Conservation (phyloP, 176 grass and related monocot genomes). For the Saccharum officinarum region DNA sequence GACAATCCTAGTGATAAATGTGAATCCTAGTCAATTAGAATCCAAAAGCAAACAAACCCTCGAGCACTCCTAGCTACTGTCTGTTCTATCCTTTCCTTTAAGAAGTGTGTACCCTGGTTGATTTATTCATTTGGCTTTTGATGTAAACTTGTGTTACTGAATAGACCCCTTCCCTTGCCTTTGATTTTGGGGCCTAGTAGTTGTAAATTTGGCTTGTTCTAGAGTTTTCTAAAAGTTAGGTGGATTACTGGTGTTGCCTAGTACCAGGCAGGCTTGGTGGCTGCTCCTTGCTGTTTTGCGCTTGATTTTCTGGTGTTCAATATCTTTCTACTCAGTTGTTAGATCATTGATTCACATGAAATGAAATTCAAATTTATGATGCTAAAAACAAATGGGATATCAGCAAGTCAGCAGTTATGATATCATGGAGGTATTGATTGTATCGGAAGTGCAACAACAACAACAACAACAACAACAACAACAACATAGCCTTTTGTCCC, state of each 20-base stretch:
- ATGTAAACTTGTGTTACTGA: neutral
- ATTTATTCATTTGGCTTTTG: neutral
- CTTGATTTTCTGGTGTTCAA: neutral
- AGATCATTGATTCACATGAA: neutral
- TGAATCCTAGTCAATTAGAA: neutral
- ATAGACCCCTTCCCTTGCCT: neutral
- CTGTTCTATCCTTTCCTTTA: neutral
- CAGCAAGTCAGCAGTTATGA: neutral
- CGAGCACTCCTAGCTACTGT: neutral
- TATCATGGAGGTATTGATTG: neutral
- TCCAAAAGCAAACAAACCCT: neutral
- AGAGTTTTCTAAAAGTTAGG: neutral
- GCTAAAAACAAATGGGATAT: conserved; percentile 10
- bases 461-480: too few relatives aligned
- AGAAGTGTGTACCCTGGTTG: neutral
- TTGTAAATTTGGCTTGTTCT: neutral
- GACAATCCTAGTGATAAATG: neutral
- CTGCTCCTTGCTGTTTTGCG: neutral
- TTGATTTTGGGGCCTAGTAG: neutral
- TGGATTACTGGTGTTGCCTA: neutral
- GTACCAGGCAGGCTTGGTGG: neutral
- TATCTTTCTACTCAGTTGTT: neutral
- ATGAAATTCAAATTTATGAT: neutral
- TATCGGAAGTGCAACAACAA: neutral
- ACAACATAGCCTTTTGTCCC: too few relatives aligned